phyloP scores from a whole-genome alignment of 2,329 filamentous ascomycete genomes.

The Sporothrix sp. region DNA sequence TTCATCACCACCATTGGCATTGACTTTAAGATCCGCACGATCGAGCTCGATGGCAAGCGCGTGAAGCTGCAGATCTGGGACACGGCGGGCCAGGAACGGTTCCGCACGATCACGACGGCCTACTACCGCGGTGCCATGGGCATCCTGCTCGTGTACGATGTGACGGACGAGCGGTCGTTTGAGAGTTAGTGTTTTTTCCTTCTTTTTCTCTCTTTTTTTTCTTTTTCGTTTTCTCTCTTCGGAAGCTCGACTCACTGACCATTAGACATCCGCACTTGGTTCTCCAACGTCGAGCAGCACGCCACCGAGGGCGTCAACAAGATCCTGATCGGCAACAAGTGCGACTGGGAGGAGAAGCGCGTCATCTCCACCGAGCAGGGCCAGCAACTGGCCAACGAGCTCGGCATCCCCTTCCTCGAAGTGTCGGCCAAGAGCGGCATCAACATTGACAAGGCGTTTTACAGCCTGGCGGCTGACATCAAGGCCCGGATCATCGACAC shows the following conservation, averaged over 20 bases:
- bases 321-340: slow-evolving; percentile 99
- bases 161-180: slow-evolving; percentile 92
- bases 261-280: slow-evolving; percentile 98
- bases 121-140: slow-evolving; percentile 99
- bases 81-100: slow-evolving; percentile 94
- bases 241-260: neutral
- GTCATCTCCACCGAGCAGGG: slow-evolving; percentile 88
- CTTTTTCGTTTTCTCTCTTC: neutral
- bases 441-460: slow-evolving; percentile 99
- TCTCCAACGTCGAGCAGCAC: slow-evolving; percentile 97
- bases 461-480: slow-evolving; percentile 88
- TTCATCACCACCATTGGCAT: slow-evolving; percentile 99
- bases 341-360: slow-evolving; percentile 99
- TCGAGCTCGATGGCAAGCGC: slow-evolving; percentile 96
- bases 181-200: slow-evolving; percentile 56
- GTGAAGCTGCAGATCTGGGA: slow-evolving; percentile 99
- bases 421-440: slow-evolving; percentile 98
- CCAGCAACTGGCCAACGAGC: slow-evolving; percentile 86
- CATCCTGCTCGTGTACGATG: slow-evolving; percentile 94
- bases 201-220: slow-evolving; percentile 7
- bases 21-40: slow-evolving; percentile 99
- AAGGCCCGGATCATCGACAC: slow-evolving; percentile 97
- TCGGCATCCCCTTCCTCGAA: slow-evolving; percentile 96
- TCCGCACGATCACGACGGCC: slow-evolving; percentile 96
- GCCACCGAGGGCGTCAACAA: slow-evolving; percentile 99